Percentiles rank a stretch among this genome's conserved stretches.
Conservation (phyloP, 2,329 filamentous ascomycete genomes). For the Cylindrodendrum hubeiense region DNA sequence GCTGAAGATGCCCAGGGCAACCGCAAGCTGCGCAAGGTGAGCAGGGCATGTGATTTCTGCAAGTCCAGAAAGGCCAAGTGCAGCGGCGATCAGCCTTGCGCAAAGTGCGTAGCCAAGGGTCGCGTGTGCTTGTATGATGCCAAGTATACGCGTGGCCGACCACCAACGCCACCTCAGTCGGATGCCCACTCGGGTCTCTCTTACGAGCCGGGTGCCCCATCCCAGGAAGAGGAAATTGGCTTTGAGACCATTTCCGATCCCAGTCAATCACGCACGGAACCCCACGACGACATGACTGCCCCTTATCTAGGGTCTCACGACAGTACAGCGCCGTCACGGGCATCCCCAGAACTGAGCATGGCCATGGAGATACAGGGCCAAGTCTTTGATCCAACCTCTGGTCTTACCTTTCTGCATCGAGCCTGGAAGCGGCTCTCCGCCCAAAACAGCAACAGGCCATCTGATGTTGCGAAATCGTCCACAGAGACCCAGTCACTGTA, state of each 20-base stretch:
- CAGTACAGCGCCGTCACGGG: conserved; percentile 52
- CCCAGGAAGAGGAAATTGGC: background rate
- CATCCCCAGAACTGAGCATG: conserved; percentile 59
- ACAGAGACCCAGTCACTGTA: conserved; percentile 59
- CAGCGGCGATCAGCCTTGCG: conserved; percentile 47
- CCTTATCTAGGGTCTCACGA: conserved; percentile 41
- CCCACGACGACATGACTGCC: conserved; percentile 2
- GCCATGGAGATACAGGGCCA: conserved; percentile 64
- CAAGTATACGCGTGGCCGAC: conserved; percentile 49
- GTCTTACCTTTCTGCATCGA: conserved; percentile 64
- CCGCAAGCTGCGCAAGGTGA: conserved; percentile 48
- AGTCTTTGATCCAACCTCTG: conserved; percentile 64
- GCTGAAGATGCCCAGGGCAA: background rate
- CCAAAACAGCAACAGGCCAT: conserved; percentile 48
- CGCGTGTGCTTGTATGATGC: conserved; percentile 47
- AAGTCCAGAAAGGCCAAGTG: conserved; percentile 46
- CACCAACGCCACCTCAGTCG: conserved; percentile 48
- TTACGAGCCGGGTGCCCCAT: background rate
- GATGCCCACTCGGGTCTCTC: conserved; percentile 2
- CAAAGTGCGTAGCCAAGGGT: conserved; percentile 46
- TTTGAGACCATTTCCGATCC: background rate
- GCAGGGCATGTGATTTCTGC: conserved; percentile 47
- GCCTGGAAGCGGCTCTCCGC: conserved; percentile 64
- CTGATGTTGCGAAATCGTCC: conserved; percentile 37
- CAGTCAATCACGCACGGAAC: background rate